Evolutionary conservation across 129 eudicot genomes (phyloP), one percentile per base, ranked within the genome.

Genomic region (Lactuca saligna): DNA sequence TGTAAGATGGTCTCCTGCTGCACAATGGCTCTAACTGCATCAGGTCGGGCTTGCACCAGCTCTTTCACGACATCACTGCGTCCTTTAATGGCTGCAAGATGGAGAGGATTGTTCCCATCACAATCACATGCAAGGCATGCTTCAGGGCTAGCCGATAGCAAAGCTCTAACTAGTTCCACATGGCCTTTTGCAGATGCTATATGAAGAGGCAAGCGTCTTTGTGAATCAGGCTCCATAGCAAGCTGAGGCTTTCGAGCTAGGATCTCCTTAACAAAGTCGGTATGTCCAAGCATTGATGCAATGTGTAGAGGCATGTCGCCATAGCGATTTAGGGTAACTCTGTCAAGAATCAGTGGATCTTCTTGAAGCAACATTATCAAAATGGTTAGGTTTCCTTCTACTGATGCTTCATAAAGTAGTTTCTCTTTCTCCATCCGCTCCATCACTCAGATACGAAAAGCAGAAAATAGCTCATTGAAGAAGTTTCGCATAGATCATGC

Each of bases 31-130:
- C 75, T 42, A 78, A 83, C 83, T 3, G 83, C 86, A 6, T 75
- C 68, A 13, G 83, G 74, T 31, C 68, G 62, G 16, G 65, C 83
- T 34, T 13, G 69, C 38, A 86, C 20, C 69, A 86, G 55, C 68
- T 57, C 83, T 53, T 48, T 41, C 67, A 79, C 48, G 14, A 79
- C 86, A 4, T 71, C 68, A 57, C 12, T 51, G 3, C 35, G 70
- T 3, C 95, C 95, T 56, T 64, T 88, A 25, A 85, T 70, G 46
- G 84, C 86, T 5, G 91, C 91, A 7, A 85, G 58, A 70, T 88
- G 88, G 37, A 82, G 48, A 55, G 90, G 86, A 51, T 61, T 82
- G 20, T 74, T 69, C n/a, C 85, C 86, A 33, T 86, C 81, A 39
- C 60, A 25, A 63, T 85, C 87, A 31, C 79, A 32, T 3, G 66